A percentile compares a stretch with the other conserved stretches of the same genome.
Conservation (phyloP, 1,284 basidiomycete species). For the Ganoderma boninense region DNA sequence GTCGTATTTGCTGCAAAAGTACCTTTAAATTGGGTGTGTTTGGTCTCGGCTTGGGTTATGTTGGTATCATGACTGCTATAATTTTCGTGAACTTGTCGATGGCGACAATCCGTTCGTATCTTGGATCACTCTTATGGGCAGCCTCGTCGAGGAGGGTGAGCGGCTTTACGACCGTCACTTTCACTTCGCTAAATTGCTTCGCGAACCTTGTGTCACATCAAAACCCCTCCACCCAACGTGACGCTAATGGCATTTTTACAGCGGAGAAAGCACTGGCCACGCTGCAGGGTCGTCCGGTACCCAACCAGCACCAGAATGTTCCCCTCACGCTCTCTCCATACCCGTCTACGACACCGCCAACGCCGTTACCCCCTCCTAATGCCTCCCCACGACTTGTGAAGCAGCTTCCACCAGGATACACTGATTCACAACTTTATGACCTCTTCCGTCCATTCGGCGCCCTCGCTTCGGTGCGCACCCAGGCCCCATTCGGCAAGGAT, state of each 20-base stretch:
- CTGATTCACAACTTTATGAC: slow-evolving; percentile 82
- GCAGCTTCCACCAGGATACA: slow-evolving; percentile 71
- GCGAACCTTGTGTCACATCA: no score
- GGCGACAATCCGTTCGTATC: no score
- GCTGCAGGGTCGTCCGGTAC: slow-evolving; percentile 76
- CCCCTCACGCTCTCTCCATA: slow-evolving; percentile 77
- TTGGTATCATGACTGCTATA: no score
- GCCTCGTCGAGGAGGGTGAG: no score
- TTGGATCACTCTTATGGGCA: no score
- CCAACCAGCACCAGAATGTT: slow-evolving; percentile 61
- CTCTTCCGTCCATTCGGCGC: slow-evolving; percentile 78
- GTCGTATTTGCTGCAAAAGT: no score
- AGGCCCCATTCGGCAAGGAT: slow-evolving; percentile 75
- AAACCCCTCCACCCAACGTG: background rate
- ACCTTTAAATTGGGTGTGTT: no score
- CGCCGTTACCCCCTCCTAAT: slow-evolving; percentile 74
- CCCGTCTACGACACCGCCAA: slow-evolving; percentile 74
- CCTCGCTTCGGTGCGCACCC: slow-evolving; percentile 73
- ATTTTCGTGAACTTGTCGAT: no score
- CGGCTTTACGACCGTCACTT: no score
- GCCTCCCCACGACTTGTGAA: slow-evolving; percentile 82
- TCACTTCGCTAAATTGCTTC: background rate
- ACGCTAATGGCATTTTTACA: slow-evolving; percentile 40
- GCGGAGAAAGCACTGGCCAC: slow-evolving; percentile 91
- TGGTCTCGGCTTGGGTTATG: no score